Conservation (phyloP, 495 filamentous ascomycete genomes). For the Hyaloscypha hepaticicola region DNA sequence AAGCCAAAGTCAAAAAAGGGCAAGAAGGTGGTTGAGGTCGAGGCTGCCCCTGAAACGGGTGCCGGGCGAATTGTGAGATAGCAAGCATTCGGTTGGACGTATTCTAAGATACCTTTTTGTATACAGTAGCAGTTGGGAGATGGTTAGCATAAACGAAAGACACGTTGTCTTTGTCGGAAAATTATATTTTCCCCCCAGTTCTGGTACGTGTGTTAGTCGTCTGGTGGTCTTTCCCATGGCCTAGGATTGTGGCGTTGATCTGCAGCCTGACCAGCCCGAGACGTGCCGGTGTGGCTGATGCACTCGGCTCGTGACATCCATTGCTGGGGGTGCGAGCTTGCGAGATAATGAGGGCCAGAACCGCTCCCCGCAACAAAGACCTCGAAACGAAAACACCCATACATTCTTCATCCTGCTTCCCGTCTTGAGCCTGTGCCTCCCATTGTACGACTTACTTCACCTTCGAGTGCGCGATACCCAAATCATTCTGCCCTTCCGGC, state of each 20-base stretch:
- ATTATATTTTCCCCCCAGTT: too few species aligned
- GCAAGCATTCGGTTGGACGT: constrained; percentile 1
- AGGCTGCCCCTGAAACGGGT: constrained; percentile 14
- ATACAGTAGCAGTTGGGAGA: neutral
- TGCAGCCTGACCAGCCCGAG: too few species aligned
- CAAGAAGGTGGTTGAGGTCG: constrained; percentile 14
- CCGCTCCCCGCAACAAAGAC: neutral
- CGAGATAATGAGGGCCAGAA: too few species aligned
- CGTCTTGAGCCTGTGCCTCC: neutral
- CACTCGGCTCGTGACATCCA: too few species aligned
- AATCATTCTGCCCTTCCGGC: neutral
- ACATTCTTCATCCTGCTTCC: neutral
- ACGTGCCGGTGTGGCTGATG: too few species aligned
- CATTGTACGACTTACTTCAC: neutral
- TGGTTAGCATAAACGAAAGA: neutral
- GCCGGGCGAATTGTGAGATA: constrained; percentile 18
- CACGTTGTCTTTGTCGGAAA: too few species aligned
- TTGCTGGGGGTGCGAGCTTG: too few species aligned
- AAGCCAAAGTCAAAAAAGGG: constrained; percentile 43
- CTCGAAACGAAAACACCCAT: neutral
- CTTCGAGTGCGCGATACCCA: neutral
- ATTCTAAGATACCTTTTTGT: constrained; percentile 15
- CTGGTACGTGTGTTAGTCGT: too few species aligned
- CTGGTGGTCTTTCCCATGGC: too few species aligned
- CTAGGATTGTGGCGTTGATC: too few species aligned